Evolutionary conservation across 345 rosid genomes (phyloP), one percentile per base, ranked within the genome.

Genomic region (Salix dunnii): DNA sequence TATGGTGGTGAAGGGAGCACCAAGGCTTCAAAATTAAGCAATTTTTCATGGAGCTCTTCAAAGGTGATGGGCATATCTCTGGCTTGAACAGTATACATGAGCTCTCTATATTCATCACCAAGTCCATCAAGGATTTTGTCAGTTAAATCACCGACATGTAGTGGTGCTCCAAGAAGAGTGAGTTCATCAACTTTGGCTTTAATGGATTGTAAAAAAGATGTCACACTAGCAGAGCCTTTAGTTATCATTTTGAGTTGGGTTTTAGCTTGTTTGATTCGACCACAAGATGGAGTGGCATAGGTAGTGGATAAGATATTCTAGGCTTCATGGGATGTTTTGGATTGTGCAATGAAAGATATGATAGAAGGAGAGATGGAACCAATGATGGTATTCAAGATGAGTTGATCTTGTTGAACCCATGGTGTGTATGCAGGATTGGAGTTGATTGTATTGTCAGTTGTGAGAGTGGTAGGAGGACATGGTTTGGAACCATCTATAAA

Each of bases 141-240:
- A 0, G 48, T 46, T 18, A 78, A 49, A 21, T 77, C 76, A 1
- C 51, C 28, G 0, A 3, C 1, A 35, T 82, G 63, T 5, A 72
- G 7, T 10, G 53, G 80, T 6, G 64, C 16, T 3, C 64, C 64
- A 6, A 78, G 42, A 0, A 79, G 18, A 7, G 80, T 63, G 2
- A 82, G 28, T 0, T 75, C 71, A 28, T 74, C 51, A 3, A 40
- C 49, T 0, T 23, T 27, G 0, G 68, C 21, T 70, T 78, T 81
- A 1, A 81, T n/a, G 0, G 11, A 0, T 2, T 75, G 69, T 1
- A 81, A 7, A 10, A 77, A 78, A 0, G 42, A 53, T 0, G 31
- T 61, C 3, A 82, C 46, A 3, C 53, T 21, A 3, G 66, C 28
- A 1, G 36, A 20, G 2, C 79, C 80, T 35, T 78, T 82, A 7